phyloP scores from a whole-genome alignment of 169 alveolate species.

The Theileria equi region DNA sequence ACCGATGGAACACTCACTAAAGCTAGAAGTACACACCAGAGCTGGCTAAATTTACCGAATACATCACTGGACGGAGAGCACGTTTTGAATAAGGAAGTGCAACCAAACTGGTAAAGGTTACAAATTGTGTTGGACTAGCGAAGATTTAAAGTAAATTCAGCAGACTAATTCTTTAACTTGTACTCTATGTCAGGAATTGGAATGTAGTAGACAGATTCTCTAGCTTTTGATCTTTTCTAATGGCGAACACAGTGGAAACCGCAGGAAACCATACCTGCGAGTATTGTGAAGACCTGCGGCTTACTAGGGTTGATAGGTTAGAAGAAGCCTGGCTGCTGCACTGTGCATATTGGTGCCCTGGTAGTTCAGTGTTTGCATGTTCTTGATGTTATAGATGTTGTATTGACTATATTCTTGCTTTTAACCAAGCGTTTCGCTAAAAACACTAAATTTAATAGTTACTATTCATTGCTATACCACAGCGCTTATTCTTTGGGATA shows the following conservation, averaged over 20 bases:
- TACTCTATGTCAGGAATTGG: no score
- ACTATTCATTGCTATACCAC: no score
- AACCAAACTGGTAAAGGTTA: slow-evolving; percentile 46
- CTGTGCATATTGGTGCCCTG: slow-evolving; percentile 30
- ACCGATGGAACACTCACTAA: slow-evolving; percentile 62
- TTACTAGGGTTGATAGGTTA: background rate
- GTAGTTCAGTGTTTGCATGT: no score
- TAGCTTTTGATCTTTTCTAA: background rate
- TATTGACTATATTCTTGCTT: no score
- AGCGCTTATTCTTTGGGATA: no score
- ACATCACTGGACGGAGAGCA: slow-evolving; percentile 73
- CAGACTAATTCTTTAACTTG: background rate
- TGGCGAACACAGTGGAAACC: background rate
- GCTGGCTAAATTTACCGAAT: slow-evolving; percentile 74
- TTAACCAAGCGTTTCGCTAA: no score
- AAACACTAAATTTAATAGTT: no score
- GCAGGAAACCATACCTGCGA: no score
- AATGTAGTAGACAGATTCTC: background rate
- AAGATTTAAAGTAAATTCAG: background rate
- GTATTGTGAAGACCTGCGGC: no score
- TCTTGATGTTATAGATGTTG: no score
- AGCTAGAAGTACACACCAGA: slow-evolving; percentile 69
- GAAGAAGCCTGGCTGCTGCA: slow-evolving; percentile 10
- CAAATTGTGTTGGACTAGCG: background rate
- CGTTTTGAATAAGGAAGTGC: slow-evolving; percentile 55